Percentiles rank a stretch among this genome's conserved stretches.
These are phyloP conservation scores for Nicotiana obtusifolia DNA, from an alignment of 257 asterid species.

Conservation along the genomic window DNA sequence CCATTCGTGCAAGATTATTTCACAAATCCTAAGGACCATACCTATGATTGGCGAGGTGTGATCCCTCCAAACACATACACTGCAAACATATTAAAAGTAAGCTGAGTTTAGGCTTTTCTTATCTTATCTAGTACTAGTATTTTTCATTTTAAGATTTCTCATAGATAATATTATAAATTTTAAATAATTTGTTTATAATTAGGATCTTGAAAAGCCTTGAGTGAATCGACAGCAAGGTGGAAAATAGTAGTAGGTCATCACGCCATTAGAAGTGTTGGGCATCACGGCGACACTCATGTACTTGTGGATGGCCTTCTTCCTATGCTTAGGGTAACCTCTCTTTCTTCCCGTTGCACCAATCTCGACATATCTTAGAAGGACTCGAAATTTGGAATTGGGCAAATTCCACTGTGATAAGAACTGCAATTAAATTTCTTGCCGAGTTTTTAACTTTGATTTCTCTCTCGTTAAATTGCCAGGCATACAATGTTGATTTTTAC, in stretches of 20 bases:
- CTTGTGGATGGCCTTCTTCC: slow-evolving; percentile 72
- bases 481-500: slow-evolving; percentile 59
- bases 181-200: neutral
- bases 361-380: too few species aligned
- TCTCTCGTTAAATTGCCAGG: slow-evolving; percentile 27
- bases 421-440: neutral
- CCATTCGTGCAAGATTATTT: slow-evolving; percentile 64
- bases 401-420: neutral
- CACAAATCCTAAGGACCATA: slow-evolving; percentile 37
- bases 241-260: slow-evolving; percentile 88
- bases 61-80: slow-evolving; percentile 38
- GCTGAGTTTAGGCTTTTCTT: neutral
- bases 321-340: slow-evolving; percentile 49
- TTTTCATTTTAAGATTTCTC: too few species aligned
- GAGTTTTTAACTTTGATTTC: neutral
- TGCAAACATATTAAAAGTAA: slow-evolving; percentile 38
- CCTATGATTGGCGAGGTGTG: slow-evolving; percentile 75
- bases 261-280: slow-evolving; percentile 81
- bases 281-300: slow-evolving; percentile 74
- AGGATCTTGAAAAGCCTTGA: slow-evolving; percentile 70
- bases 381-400: too few species aligned
- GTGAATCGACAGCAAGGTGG: slow-evolving; percentile 70
- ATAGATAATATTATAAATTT: too few species aligned
- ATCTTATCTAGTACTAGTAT: too few species aligned
- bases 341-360: neutral